These are phyloP conservation scores for Xylariales sp. DNA, from an alignment of 2,329 filamentous ascomycete genomes.

Conservation along the genomic window DNA sequence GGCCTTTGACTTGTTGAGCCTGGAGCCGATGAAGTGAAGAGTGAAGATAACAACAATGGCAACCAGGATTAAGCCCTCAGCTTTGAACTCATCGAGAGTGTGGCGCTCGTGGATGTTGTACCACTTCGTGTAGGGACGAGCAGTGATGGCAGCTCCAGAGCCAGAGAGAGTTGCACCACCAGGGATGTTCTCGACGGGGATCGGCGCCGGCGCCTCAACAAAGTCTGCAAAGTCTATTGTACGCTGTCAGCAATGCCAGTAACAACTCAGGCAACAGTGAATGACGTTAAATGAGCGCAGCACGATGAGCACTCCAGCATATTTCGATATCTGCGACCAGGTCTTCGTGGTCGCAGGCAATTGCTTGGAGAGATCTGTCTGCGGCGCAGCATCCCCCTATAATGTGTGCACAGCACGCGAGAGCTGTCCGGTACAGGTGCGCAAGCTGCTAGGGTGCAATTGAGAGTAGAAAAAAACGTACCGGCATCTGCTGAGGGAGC, in stretches of 20 bases:
- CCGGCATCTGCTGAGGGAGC: constrained; percentile 57
- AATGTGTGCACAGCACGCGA: too few species aligned
- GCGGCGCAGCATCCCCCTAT: too few species aligned
- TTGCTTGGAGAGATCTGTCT: too few species aligned
- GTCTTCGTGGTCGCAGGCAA: too few species aligned
- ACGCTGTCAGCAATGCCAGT: constrained; percentile 13
- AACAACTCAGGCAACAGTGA: too few species aligned
- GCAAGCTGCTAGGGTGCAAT: too few species aligned
- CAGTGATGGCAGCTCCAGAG: constrained; percentile 41
- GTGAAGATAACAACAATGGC: constrained; percentile 70
- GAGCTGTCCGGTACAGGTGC: too few species aligned
- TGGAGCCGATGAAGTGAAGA: constrained; percentile 77
- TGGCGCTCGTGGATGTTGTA: constrained; percentile 95
- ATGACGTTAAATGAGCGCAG: too few species aligned
- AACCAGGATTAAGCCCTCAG: constrained; percentile 77
- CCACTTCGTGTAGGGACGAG: constrained; percentile 82
- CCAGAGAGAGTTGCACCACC: constrained; percentile 42
- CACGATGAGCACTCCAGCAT: too few species aligned
- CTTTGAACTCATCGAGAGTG: constrained; percentile 76
- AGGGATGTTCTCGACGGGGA: constrained; percentile 40
- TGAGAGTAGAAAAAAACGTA: constrained; percentile 33
- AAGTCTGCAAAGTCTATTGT: constrained; percentile 88
- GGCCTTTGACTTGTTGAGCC: constrained; percentile 75
- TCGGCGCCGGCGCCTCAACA: constrained; percentile 63
- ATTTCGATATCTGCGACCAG: too few species aligned